Base-by-base conservation (phyloP, 805 yeast genomes). In the Ogataea minuta region DNA sequence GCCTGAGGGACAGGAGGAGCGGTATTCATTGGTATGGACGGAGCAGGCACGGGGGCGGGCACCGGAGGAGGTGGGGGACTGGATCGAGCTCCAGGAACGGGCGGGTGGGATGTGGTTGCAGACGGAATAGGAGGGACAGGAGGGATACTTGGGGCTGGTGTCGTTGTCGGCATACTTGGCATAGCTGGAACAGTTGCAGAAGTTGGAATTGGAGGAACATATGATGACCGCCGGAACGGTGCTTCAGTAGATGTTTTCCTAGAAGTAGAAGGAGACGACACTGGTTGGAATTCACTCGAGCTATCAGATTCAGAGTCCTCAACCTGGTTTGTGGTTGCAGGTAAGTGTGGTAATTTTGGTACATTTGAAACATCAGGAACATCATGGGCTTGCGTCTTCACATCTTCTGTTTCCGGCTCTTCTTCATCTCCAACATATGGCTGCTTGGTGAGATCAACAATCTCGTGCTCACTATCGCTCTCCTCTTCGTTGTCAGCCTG, bases 121-220 rank as follows among this genome's bases (percentile, higher is more conserved):
- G n/a, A n/a, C n/a, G 38, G 26, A 17, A n/a, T 12, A 16, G 25
- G 25, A 24, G 27, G 13, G 4, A 28, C 31, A 9, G 31, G 31
- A 7, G 40, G 35, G 9, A 16, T 15, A 21, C 21, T 14, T 27
- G 35, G 36, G 29, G 27, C 31, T 13, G 38, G 37, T 21, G 47
- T 39, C 9, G 30, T 30, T 3, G 41, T 43, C 16, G 49, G 50
- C 21, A 41, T 32, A 6, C 52, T 39, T 13, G 48, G 45, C 6
- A 41, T 32, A 15, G 54, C 46, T 13, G 46, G 38, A 5, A 46
- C 42, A 9, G 43, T 11, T 17, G 24, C n/a, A n/a, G 15, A 19
- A 9, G 24, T 5, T n/a, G 33, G 33, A 24, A 30, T 19, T 7
- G 26, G 14, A 29, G 32, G 32, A 4, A 37, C 27, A 4, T 27